Percentiles rank a stretch among this genome's conserved stretches.
Conservation (phyloP, 306 rosid species). For the Rosa persica region DNA sequence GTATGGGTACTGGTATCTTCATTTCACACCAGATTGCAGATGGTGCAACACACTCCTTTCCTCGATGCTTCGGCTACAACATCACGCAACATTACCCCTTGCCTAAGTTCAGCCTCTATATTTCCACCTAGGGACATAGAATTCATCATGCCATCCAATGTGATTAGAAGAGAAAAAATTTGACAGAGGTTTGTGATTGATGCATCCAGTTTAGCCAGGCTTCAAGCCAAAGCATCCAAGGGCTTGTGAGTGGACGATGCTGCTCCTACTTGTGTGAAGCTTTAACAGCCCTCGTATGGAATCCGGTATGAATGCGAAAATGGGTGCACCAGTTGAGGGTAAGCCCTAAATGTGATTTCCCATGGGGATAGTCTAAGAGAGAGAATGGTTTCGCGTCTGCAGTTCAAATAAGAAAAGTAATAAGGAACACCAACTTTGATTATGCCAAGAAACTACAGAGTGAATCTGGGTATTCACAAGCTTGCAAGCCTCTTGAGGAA, state of each 20-base stretch:
- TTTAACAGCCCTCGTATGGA: slow-evolving; percentile 21
- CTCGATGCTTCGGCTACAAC: slow-evolving; percentile 18
- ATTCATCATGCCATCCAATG: background rate
- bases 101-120: slow-evolving; percentile 4
- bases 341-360: slow-evolving; percentile 5
- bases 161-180: slow-evolving; percentile 10
- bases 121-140: slow-evolving; percentile 11
- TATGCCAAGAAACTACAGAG: slow-evolving; percentile 14
- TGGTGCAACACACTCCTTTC: slow-evolving; percentile 12
- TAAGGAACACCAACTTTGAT: slow-evolving; percentile 1
- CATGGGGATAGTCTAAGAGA: slow-evolving; percentile 18
- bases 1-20: slow-evolving; percentile 16
- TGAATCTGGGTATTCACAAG: slow-evolving; percentile 10
- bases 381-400: slow-evolving; percentile 15
- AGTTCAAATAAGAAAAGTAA: slow-evolving; percentile 9
- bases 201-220: slow-evolving; percentile 5
- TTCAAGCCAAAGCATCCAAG: slow-evolving; percentile 19
- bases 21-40: slow-evolving; percentile 23
- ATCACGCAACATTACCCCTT: background rate
- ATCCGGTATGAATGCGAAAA: slow-evolving; percentile 4
- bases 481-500: slow-evolving; percentile 1
- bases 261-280: slow-evolving; percentile 20
- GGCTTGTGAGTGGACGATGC: background rate
- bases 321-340: background rate
- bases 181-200: slow-evolving; percentile 14